Evolutionary conservation across 148 eudicot genomes (phyloP).

Genomic region (Spergularia bocconei): DNA sequence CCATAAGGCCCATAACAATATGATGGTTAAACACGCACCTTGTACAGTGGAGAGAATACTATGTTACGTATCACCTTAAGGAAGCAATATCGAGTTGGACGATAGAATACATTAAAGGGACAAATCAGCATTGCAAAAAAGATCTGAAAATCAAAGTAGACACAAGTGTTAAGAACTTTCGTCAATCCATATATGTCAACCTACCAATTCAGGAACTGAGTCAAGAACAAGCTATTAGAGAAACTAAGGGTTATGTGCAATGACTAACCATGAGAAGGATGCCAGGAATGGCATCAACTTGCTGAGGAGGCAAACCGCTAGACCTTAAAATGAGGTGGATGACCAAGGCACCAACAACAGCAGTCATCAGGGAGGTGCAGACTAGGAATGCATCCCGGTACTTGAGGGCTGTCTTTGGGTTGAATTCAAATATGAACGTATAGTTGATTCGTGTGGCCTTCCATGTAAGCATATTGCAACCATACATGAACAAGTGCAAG

Average conservation of each 20-base stretch:
- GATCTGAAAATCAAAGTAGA: constrained; percentile 33
- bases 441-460: constrained; percentile 77
- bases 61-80: constrained; percentile 80
- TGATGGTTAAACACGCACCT: constrained; percentile 38
- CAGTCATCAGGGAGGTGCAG: constrained; percentile 79
- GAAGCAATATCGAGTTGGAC: constrained; percentile 74
- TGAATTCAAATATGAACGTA: constrained; percentile 88
- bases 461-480: constrained; percentile 92
- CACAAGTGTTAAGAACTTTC: not conserved
- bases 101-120: constrained; percentile 73
- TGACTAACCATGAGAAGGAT: constrained; percentile 71
- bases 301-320: constrained; percentile 46
- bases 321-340: constrained; percentile 76
- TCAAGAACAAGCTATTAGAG: not conserved
- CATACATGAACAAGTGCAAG: constrained; percentile 89
- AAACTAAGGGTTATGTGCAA: not conserved
- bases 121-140: constrained; percentile 53
- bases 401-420: constrained; percentile 64
- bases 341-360: constrained; percentile 81
- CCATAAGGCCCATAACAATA: not conserved
- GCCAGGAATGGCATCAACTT: constrained; percentile 74
- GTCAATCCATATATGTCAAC: not conserved
- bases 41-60: constrained; percentile 79
- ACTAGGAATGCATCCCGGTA: constrained; percentile 87
- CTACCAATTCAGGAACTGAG: not conserved